phyloP scores from a whole-genome alignment of 371 early-diverging fungal genomes.

The Mortierella sp. region DNA sequence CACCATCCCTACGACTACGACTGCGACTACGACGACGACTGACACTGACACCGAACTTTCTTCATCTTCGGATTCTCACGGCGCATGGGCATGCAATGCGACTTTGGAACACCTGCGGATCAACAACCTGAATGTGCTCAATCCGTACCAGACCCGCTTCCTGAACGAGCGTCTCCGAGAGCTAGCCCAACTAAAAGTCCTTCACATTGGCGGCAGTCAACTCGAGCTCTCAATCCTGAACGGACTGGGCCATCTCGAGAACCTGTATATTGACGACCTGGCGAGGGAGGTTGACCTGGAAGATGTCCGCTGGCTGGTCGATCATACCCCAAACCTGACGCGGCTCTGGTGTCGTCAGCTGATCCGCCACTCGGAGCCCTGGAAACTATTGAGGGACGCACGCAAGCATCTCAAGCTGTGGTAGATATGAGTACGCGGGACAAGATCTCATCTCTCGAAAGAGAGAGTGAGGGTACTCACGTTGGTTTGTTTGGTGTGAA shows the following conservation, averaged over 20 bases:
- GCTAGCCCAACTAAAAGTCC: slow-evolving; percentile 36
- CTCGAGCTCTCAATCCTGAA: slow-evolving; percentile 43
- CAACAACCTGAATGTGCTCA: slow-evolving; percentile 40
- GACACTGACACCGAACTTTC: no score
- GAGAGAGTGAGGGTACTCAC: not conserved
- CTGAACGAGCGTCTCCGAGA: slow-evolving; percentile 48
- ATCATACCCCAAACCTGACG: slow-evolving; percentile 48
- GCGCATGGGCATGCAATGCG: slow-evolving; percentile 38
- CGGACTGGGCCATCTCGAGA: slow-evolving; percentile 50
- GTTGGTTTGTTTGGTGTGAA: no score
- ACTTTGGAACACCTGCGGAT: slow-evolving; percentile 40
- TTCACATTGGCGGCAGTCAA: slow-evolving; percentile 54
- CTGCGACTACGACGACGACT: not conserved
- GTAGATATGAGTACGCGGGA: slow-evolving; percentile 12
- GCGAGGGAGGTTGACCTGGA: slow-evolving; percentile 45
- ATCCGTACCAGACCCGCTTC: slow-evolving; percentile 26
- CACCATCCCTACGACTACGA: not conserved
- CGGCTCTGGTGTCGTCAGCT: slow-evolving; percentile 52
- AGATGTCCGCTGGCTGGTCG: slow-evolving; percentile 48
- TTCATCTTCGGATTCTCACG: no score
- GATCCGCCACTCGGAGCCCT: slow-evolving; percentile 53
- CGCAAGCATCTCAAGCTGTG: slow-evolving; percentile 41
- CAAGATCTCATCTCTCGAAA: not conserved
- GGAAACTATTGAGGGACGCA: slow-evolving; percentile 35
- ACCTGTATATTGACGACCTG: slow-evolving; percentile 46